Conservation (phyloP, 2,329 filamentous ascomycete species). For the Botrytis medusae region DNA sequence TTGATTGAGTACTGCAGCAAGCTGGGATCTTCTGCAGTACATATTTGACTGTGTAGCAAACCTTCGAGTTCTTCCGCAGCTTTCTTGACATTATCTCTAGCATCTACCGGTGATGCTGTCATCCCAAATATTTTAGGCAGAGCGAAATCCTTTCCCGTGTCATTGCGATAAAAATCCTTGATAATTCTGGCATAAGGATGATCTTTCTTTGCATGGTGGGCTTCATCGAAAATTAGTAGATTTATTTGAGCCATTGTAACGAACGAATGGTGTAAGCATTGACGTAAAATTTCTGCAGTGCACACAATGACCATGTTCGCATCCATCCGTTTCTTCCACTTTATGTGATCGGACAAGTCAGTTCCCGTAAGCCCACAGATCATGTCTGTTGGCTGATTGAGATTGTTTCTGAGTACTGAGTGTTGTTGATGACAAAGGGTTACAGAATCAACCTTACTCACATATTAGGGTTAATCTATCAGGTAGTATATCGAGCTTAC, state of each 20-base stretch:
- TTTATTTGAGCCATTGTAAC: constrained; percentile 82
- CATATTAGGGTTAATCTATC: background rate
- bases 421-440: constrained; percentile 89
- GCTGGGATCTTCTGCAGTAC: constrained; percentile 65
- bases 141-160: constrained; percentile 43
- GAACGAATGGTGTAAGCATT: constrained; percentile 76
- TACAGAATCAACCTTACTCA: constrained; percentile 67
- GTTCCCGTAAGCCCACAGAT: constrained; percentile 70
- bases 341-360: constrained; percentile 58
- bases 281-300: constrained; percentile 82
- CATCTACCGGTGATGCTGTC: constrained; percentile 94
- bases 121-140: constrained; percentile 87
- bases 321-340: constrained; percentile 58
- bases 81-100: constrained; percentile 68
- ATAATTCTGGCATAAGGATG: constrained; percentile 90
- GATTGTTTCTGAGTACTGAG: constrained; percentile 75
- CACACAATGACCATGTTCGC: constrained; percentile 85
- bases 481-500: constrained; percentile 40
- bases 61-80: constrained; percentile 73
- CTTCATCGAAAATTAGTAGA: constrained; percentile 91
- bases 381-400: constrained; percentile 71
- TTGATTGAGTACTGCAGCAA: constrained; percentile 59
- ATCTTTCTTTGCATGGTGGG: constrained; percentile 92
- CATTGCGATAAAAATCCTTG: constrained; percentile 72
- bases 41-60: constrained; percentile 78